phyloP scores from a whole-genome alignment of 2,329 filamentous ascomycete genomes.

The Phoma sp. region DNA sequence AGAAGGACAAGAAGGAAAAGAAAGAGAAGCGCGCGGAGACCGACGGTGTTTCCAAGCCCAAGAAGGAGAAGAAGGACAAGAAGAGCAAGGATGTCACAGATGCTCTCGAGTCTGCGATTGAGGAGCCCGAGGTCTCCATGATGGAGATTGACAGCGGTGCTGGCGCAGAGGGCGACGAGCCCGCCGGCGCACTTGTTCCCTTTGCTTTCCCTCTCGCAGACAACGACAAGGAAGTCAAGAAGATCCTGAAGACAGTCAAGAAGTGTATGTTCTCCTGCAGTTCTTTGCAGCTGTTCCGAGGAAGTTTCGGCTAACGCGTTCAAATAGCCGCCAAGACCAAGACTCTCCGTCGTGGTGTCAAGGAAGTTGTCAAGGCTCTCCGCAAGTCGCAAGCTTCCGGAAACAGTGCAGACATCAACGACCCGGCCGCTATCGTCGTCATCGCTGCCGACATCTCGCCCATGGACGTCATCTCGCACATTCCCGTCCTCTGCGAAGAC shows the following conservation, averaged over 20 bases:
- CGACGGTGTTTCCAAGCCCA: constrained; percentile 53
- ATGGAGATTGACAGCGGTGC: constrained; percentile 52
- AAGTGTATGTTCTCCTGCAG: constrained; percentile 55
- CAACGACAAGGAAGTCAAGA: constrained; percentile 71
- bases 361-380: constrained; percentile 98
- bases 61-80: constrained; percentile 68
- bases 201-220: constrained; percentile 83
- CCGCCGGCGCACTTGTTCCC: constrained; percentile 70
- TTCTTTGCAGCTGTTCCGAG: background rate
- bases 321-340: constrained; percentile 86
- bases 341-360: constrained; percentile 95
- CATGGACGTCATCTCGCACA: constrained; percentile 98
- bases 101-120: constrained; percentile 62
- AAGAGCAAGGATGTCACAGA: constrained; percentile 65
- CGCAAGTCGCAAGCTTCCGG: constrained; percentile 83
- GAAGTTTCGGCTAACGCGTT: constrained; percentile 11
- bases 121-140: constrained; percentile 64
- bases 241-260: constrained; percentile 69
- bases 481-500: constrained; percentile 97
- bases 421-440: constrained; percentile 77
- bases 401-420: constrained; percentile 60
- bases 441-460: constrained; percentile 97
- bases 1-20: constrained; percentile 66
- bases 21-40: constrained; percentile 68
- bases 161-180: constrained; percentile 52